Percentiles rank a stretch among this genome's conserved stretches.
Conservation (phyloP, 2,329 filamentous ascomycete species). For the Macrophomina tecta region DNA sequence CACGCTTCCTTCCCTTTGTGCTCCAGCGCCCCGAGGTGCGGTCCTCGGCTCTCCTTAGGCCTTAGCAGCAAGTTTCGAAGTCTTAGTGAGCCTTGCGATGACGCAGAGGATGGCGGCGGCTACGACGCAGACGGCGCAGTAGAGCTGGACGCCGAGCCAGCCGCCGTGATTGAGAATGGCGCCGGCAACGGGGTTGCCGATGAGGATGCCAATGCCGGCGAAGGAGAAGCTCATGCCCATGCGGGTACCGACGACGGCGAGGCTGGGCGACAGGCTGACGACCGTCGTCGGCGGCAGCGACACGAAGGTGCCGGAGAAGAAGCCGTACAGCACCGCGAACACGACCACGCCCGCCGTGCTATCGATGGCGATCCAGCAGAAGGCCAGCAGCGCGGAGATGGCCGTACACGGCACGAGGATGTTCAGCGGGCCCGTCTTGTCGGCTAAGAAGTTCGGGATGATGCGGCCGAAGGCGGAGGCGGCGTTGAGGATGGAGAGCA, state of each 20-base stretch:
- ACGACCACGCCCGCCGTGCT: conserved; percentile 45
- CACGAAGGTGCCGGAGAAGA: conserved; percentile 56
- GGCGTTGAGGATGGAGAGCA: conserved; percentile 72
- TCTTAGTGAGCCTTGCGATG: not conserved
- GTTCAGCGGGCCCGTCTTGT: conserved; percentile 54
- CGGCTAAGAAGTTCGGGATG: conserved; percentile 52
- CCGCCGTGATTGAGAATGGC: conserved; percentile 34
- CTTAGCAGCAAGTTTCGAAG: not conserved
- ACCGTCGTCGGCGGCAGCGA: conserved; percentile 54
- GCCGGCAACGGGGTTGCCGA: conserved; percentile 65
- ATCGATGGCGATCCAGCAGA: conserved; percentile 7
- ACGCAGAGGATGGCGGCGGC: not conserved
- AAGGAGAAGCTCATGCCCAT: conserved; percentile 62
- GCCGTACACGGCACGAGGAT: conserved; percentile 52
- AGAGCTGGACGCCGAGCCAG: conserved; percentile 5
- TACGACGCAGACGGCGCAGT: not conserved
- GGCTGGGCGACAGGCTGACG: conserved; percentile 51
- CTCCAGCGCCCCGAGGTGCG: no score
- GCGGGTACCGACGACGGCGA: conserved; percentile 49
- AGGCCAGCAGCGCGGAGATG: not conserved
- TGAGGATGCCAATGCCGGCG: conserved; percentile 57
- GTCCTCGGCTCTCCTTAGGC: no score
- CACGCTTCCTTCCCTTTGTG: no score
- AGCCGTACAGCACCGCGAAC: conserved; percentile 53
- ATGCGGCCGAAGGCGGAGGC: conserved; percentile 56